Percentiles rank a stretch among this genome's conserved stretches.
These are phyloP conservation scores for Solanum neorickii DNA, from an alignment of 257 asterid species.

Conservation along the genomic window DNA sequence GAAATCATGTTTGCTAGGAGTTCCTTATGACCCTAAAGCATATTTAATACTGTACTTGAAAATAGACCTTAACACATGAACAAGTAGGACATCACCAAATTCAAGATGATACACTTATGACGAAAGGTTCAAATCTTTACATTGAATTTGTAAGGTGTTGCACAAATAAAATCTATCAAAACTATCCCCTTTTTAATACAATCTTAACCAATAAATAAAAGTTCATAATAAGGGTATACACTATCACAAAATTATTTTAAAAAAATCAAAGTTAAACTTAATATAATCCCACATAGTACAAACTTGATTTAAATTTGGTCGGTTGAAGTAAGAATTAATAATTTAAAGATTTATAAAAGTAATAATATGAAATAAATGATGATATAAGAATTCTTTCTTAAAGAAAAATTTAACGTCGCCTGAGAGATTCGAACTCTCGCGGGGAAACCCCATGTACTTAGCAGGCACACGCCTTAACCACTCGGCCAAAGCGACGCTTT, in stretches of 20 bases:
- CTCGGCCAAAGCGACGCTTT: constrained; percentile 49
- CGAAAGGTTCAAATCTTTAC: background rate
- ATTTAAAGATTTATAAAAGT: no score
- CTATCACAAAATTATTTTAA: background rate
- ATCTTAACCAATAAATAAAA: background rate
- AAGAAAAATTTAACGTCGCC: constrained; percentile 43
- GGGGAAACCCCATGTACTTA: constrained; percentile 81
- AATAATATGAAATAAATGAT: background rate
- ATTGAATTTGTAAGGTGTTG: background rate
- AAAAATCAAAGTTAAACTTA: no score
- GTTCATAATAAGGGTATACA: background rate
- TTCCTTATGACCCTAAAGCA: background rate
- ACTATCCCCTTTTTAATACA: background rate
- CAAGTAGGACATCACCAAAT: background rate
- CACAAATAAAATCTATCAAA: background rate
- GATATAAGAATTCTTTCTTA: no score
- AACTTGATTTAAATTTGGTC: no score
- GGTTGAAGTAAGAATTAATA: no score
- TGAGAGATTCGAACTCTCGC: constrained; percentile 99
- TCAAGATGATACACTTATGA: background rate
- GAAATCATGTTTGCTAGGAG: no score
- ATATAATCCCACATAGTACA: background rate
- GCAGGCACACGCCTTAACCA: constrained; percentile 72
- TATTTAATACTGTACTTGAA: background rate
- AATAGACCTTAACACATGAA: background rate